A percentile compares a stretch with the other conserved stretches of the same genome.
Conservation (phyloP, 345 rosid genomes). For the Linum lewisii region DNA sequence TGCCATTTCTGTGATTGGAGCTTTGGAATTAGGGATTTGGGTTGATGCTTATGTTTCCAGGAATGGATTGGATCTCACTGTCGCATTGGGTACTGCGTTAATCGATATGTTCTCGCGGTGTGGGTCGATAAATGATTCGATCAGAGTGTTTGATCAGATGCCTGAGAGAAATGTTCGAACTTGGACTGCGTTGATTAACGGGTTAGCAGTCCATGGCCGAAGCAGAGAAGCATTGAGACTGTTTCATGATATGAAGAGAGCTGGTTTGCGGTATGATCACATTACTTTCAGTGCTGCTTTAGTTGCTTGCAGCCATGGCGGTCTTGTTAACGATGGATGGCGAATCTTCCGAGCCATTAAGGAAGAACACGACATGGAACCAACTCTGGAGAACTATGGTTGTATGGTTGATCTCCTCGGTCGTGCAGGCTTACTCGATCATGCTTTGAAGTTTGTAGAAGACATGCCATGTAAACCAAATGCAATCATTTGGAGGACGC, state of each 20-base stretch:
- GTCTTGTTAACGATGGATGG: conserved; percentile 39
- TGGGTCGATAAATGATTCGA: conserved; percentile 33
- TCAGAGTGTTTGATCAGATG: conserved; percentile 33
- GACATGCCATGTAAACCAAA: conserved; percentile 34
- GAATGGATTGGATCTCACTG: conserved; percentile 19
- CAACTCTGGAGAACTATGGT: conserved; percentile 38
- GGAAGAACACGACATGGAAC: conserved; percentile 26
- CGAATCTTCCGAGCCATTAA: conserved; percentile 32
- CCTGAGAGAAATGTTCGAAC: conserved; percentile 29
- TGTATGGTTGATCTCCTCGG: conserved; percentile 52
- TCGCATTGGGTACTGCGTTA: conserved; percentile 34
- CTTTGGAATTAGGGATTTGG: conserved; percentile 43
- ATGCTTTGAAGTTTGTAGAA: conserved; percentile 37
- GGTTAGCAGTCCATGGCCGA: conserved; percentile 42
- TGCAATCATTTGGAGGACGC: conserved; percentile 39
- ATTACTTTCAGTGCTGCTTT: conserved; percentile 32
- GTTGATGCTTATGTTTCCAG: conserved; percentile 23
- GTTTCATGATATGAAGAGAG: conserved; percentile 28
- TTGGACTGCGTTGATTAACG: conserved; percentile 39
- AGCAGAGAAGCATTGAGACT: conserved; percentile 23
- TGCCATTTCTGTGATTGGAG: conserved; percentile 31
- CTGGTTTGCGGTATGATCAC: conserved; percentile 31
- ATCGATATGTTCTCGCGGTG: conserved; percentile 50
- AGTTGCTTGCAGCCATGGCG: conserved; percentile 41
- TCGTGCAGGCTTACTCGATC: conserved; percentile 28